Evolutionary conservation across 352 stramenopile genomes (phyloP).

Genomic region (Phytophthora ramorum): DNA sequence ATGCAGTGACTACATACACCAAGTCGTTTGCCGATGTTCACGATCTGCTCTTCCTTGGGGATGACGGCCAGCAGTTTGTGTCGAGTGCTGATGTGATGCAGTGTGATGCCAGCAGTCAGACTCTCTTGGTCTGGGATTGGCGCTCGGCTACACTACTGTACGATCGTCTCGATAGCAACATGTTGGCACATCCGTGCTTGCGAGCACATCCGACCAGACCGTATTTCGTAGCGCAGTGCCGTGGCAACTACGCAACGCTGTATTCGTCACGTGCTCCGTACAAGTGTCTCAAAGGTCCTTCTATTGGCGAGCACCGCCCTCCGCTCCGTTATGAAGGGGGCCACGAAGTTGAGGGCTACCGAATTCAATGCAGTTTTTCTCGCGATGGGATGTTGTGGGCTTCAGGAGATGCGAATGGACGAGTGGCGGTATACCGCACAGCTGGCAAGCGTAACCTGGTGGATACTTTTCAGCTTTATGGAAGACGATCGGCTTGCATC

Average conservation of each 20-base stretch:
- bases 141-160: constrained; percentile 49
- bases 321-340: constrained; percentile 34
- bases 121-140: constrained; percentile 72
- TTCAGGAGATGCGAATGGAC: constrained; percentile 53
- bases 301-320: constrained; percentile 5
- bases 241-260: constrained; percentile 42
- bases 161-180: constrained; percentile 55
- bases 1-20: constrained; percentile 14
- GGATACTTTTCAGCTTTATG: constrained; percentile 32
- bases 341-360: constrained; percentile 53
- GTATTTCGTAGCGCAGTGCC: constrained; percentile 61
- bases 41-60: constrained; percentile 61
- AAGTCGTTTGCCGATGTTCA: constrained; percentile 57
- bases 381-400: constrained; percentile 48
- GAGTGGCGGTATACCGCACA: constrained; percentile 54
- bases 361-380: constrained; percentile 65
- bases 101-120: constrained; percentile 64
- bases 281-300: constrained; percentile 48
- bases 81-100: constrained; percentile 51
- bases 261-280: constrained; percentile 54
- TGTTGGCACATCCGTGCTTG: constrained; percentile 55
- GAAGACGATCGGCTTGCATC: constrained; percentile 29
- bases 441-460: constrained; percentile 24
- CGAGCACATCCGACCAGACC: constrained; percentile 45
- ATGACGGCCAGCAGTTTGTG: constrained; percentile 43